Evolutionary conservation across 2,329 filamentous ascomycete genomes (phyloP).

Genomic region (Penicillium hesseltinei): DNA sequence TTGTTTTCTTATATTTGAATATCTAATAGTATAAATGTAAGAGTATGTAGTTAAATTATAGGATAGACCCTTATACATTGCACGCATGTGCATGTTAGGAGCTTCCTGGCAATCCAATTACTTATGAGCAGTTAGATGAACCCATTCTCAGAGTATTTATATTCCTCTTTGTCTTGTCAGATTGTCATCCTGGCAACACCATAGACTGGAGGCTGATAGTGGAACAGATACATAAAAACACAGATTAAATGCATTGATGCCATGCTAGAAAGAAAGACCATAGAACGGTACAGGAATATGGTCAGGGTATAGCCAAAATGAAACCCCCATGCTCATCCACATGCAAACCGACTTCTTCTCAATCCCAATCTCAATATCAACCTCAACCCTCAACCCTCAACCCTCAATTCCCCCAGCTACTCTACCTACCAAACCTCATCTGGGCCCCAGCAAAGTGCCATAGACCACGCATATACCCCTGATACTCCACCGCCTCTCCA

Average conservation of each 20-base stretch:
- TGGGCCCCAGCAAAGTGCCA: slow-evolving; percentile 83
- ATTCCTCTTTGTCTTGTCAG: neutral
- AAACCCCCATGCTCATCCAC: neutral
- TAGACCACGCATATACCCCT: slow-evolving; percentile 83
- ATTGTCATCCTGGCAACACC: neutral
- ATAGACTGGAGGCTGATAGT: neutral
- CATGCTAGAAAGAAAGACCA: neutral
- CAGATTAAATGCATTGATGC: neutral
- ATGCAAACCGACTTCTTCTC: neutral
- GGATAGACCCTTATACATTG: neutral
- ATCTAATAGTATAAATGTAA: no score
- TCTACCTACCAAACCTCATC: slow-evolving; percentile 72
- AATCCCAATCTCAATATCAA: neutral
- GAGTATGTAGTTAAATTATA: no score
- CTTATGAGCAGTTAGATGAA: neutral
- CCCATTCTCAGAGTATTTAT: neutral
- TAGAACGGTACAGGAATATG: neutral
- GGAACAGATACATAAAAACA: neutral
- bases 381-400: neutral
- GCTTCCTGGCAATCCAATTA: neutral
- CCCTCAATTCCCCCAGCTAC: neutral
- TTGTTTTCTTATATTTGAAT: neutral
- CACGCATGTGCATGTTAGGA: neutral
- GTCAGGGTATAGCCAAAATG: slow-evolving; percentile 1
- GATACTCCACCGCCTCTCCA: slow-evolving; percentile 71